These are phyloP conservation scores for Vicia faba DNA, from an alignment of 306 rosid species.

Conservation along the genomic window DNA sequence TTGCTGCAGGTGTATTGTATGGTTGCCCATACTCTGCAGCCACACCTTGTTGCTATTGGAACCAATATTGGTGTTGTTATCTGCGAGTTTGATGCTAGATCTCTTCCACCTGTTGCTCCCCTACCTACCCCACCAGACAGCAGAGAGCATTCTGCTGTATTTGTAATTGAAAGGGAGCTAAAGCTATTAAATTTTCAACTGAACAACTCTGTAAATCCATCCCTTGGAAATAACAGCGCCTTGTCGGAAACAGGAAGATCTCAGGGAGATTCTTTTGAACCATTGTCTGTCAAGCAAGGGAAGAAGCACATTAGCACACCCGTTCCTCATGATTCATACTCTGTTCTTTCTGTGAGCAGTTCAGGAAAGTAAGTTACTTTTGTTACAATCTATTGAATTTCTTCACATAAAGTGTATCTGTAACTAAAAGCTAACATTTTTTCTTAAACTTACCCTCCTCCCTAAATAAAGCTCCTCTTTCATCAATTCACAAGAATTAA, in stretches of 20 bases:
- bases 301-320: conserved; percentile 95
- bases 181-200: conserved; percentile 89
- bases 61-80: conserved; percentile 93
- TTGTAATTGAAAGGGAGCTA: conserved; percentile 85
- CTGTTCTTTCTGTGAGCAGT: conserved; percentile 95
- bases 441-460: not conserved
- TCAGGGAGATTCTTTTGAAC: conserved; percentile 75
- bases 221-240: conserved; percentile 90
- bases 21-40: conserved; percentile 91
- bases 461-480: not conserved
- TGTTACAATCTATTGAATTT: conserved; percentile 10
- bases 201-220: conserved; percentile 88
- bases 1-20: conserved; percentile 87
- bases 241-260: conserved; percentile 83
- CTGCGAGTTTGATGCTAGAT: conserved; percentile 93
- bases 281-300: conserved; percentile 87
- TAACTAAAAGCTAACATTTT: conserved; percentile 16
- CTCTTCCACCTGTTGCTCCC: conserved; percentile 96
- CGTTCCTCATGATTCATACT: conserved; percentile 96
- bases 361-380: conserved; percentile 91
- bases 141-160: conserved; percentile 93
- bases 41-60: conserved; percentile 98
- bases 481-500: not conserved
- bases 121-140: conserved; percentile 83
- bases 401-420: not conserved